A percentile compares a stretch with the other conserved stretches of the same genome.
These are phyloP conservation scores for Malania oleifera DNA, from an alignment of 164 flowering plant species.

Conservation along the genomic window DNA sequence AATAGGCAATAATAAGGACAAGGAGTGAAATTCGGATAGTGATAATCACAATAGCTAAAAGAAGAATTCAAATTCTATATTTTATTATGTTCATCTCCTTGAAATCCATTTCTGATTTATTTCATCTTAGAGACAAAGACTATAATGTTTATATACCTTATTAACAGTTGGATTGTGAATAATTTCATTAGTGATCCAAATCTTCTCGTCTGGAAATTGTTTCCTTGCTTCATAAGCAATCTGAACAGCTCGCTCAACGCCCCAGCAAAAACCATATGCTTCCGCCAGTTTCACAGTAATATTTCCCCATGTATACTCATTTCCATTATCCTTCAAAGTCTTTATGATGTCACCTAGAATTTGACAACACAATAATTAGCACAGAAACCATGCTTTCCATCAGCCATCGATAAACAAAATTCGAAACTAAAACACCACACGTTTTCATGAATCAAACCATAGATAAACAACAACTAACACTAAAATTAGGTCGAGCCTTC, in stretches of 20 bases:
- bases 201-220: conserved; percentile 81
- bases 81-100: too few species aligned
- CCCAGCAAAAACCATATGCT: conserved; percentile 96
- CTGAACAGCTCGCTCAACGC: conserved; percentile 98
- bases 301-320: conserved; percentile 83
- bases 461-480: background rate
- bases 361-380: conserved; percentile 1
- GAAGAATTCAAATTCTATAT: too few species aligned
- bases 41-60: background rate
- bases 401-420: background rate
- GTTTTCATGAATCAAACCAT: background rate
- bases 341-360: conserved; percentile 76
- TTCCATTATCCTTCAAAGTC: conserved; percentile 80
- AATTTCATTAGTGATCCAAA: conserved; percentile 96
- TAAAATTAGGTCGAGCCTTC: too few species aligned
- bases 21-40: background rate
- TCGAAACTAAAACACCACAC: too few species aligned
- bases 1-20: background rate
- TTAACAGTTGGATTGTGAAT: conserved; percentile 96
- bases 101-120: too few species aligned
- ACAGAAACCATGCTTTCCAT: background rate
- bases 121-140: too few species aligned
- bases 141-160: conserved; percentile 35
- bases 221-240: conserved; percentile 96
- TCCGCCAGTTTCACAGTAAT: conserved; percentile 87